Evolutionary conservation across 1,139 yeast genomes (phyloP), one percentile per base, ranked within the genome.

Genomic region (Sugiyamaella paludigena): DNA sequence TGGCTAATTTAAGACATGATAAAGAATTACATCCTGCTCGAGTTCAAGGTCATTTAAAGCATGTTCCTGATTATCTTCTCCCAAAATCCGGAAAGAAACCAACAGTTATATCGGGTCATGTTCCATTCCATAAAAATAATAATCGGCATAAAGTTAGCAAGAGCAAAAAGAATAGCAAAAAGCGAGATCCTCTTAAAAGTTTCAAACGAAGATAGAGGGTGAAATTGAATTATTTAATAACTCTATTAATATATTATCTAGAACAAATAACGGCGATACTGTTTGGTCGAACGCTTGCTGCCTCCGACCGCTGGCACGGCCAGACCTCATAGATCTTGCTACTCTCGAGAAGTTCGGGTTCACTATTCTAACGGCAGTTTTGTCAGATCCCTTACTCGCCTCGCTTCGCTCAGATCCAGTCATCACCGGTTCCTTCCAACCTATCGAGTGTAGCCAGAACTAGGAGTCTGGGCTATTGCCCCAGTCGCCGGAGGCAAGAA

Each of bases 1-100:
- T 92, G 62, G 82, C 82, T 11, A 81, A 85, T 47, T 79, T 92
- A 66, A 84, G 97, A 66, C 98, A 92, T 64, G 98, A 92, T 66
- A 86, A 83, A 61, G 96, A 87, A 58, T 67, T 87, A 51, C 95
- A 91, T 63, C 84, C 95, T 9, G 75, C 92, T 1, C 79, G 95
- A 66, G 80, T 84, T 7, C 97, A 91, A 68, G 71, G 81, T 15
- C 96, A 94, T 63, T 75, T 92, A 70, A 91, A 88, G 67, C 80
- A 95, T 63, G 91, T 94, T 34, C 99, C 99, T 0, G 91, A 87
- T 44, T 92, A 92, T 65, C 75, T 92, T 59, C 72, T 91, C 57
- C 98, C 98, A 4, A 88, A 84, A 59, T 31, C 47, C 10, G 46
- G 47, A 19, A 36, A 47, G 37, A 78, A 78, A 58, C 52, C 52